phyloP scores from a whole-genome alignment of 2,329 filamentous ascomycete genomes.

The Cytospora chrysosperma region DNA sequence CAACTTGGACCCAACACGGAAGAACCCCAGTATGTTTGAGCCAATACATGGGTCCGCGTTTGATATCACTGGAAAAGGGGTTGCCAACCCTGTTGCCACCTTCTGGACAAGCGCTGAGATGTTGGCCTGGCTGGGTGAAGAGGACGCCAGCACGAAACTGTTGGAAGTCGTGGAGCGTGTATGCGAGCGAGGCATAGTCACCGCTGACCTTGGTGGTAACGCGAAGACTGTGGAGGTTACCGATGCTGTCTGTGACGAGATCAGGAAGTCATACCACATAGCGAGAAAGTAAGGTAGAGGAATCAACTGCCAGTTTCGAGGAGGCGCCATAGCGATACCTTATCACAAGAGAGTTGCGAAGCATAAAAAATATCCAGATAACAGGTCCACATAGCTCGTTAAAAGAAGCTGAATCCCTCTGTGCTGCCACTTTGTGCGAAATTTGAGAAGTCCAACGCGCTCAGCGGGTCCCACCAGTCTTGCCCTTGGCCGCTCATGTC shows the following conservation, averaged over 20 bases:
- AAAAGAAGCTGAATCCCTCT: conserved; percentile 23
- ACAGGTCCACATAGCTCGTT: background rate
- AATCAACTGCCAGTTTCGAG: no score
- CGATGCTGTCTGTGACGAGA: conserved; percentile 25
- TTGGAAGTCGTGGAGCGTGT: conserved; percentile 51
- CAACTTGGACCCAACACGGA: conserved; percentile 59
- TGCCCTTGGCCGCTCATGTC: conserved; percentile 13
- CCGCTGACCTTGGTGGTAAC: conserved; percentile 49
- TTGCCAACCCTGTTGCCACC: conserved; percentile 53
- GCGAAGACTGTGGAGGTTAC: conserved; percentile 29
- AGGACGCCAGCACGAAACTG: conserved; percentile 44
- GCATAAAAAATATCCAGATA: background rate
- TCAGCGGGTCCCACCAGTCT: conserved; percentile 26
- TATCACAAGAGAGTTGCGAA: background rate
- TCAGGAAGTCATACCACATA: conserved; percentile 18
- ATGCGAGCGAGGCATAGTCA: conserved; percentile 47
- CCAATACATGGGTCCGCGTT: conserved; percentile 56
- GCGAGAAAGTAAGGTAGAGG: background rate
- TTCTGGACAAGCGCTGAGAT: conserved; percentile 56
- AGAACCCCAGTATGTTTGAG: conserved; percentile 55
- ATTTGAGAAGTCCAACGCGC: conserved; percentile 27
- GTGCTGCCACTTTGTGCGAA: conserved; percentile 25
- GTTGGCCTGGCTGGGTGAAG: conserved; percentile 53
- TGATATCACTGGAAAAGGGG: conserved; percentile 52
- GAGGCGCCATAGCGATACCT: no score